phyloP scores from a whole-genome alignment of 2,329 filamentous ascomycete species.

The Fusarium albidum region DNA sequence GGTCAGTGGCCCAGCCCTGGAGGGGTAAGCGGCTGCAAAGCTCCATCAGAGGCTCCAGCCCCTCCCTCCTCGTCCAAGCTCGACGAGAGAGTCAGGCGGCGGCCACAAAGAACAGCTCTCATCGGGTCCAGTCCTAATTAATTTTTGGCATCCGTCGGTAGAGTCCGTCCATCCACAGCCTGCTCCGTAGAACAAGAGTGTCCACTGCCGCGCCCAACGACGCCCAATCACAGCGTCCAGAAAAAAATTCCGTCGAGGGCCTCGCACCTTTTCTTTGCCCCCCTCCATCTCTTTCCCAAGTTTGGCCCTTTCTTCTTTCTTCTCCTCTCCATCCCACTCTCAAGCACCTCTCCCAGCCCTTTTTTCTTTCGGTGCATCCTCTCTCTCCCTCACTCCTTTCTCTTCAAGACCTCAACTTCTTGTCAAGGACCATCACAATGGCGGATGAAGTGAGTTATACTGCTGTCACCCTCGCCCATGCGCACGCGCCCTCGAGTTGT shows the following conservation, averaged over 20 bases:
- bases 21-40: constrained; percentile 20
- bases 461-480: constrained; percentile 12
- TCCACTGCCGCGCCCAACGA: constrained; percentile 37
- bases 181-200: constrained; percentile 24
- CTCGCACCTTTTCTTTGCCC: constrained; percentile 47
- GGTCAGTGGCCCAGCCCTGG: constrained; percentile 6
- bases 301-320: constrained; percentile 42
- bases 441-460: constrained; percentile 62
- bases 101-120: constrained; percentile 2
- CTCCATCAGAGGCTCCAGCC: constrained; percentile 19
- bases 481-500: constrained; percentile 37
- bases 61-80: constrained; percentile 1
- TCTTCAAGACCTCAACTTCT: constrained; percentile 44
- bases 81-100: background rate
- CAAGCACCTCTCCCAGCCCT: constrained; percentile 39
- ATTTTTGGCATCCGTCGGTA: constrained; percentile 26
- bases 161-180: constrained; percentile 32
- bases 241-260: constrained; percentile 49
- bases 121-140: constrained; percentile 21
- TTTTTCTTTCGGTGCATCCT: constrained; percentile 35
- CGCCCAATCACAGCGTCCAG: constrained; percentile 48
- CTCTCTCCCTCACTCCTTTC: constrained; percentile 40
- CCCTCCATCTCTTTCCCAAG: constrained; percentile 40
- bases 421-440: constrained; percentile 62
- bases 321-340: constrained; percentile 42